A percentile compares a stretch with the other conserved stretches of the same genome.
Conservation (phyloP, 192 early-diverging fungal genomes). For the Phycomyces blakesleeanus region DNA sequence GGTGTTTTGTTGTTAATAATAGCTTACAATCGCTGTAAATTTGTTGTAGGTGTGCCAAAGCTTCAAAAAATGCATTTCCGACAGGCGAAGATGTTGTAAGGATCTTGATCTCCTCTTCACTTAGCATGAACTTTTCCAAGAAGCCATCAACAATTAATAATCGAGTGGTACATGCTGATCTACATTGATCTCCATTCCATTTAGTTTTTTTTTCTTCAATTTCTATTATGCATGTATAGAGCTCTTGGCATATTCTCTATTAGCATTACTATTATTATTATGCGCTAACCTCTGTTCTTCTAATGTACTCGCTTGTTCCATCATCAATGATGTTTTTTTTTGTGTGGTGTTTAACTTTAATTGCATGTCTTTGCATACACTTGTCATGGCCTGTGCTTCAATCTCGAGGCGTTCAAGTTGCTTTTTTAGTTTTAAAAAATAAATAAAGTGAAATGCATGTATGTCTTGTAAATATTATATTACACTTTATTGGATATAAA, state of each 20-base stretch:
- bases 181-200: conserved; percentile 34
- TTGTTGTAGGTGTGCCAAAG: conserved; percentile 60
- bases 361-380: conserved; percentile 58
- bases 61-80: conserved; percentile 66
- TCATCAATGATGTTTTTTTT: conserved; percentile 53
- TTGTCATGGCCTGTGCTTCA: conserved; percentile 40
- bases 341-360: conserved; percentile 50
- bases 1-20: conserved; percentile 69
- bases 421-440: not conserved
- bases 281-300: conserved; percentile 56
- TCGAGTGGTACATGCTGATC: conserved; percentile 45
- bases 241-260: not conserved
- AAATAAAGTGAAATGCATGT: not conserved
- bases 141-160: conserved; percentile 62
- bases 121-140: conserved; percentile 65
- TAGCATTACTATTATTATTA: no score
- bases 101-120: conserved; percentile 59
- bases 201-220: not conserved
- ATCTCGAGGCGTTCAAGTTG: conserved; percentile 16
- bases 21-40: conserved; percentile 72
- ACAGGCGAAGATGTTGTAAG: conserved; percentile 51
- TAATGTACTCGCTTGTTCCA: conserved; percentile 63
- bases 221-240: not conserved
- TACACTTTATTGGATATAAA: not conserved
- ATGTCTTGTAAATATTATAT: not conserved